phyloP scores from a whole-genome alignment of 306 rosid species.

The Echinosophora koreensis region DNA sequence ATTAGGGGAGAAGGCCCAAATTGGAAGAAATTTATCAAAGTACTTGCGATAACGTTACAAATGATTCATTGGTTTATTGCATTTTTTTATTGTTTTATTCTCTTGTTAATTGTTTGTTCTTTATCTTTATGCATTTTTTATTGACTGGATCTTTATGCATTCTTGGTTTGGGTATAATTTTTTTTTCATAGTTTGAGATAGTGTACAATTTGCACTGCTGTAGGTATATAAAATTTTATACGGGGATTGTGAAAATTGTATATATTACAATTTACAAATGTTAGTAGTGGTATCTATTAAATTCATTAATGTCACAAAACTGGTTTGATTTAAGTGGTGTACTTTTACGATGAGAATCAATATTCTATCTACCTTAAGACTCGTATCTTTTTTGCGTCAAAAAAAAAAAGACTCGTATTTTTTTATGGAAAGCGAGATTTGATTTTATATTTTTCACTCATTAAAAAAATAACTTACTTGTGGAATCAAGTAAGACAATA shows the following conservation, averaged over 20 bases:
- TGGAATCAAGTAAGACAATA: too few species aligned
- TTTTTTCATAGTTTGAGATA: not conserved
- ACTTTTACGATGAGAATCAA: too few species aligned
- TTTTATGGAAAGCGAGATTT: too few species aligned
- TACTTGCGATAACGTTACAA: not conserved
- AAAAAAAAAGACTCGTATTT: too few species aligned
- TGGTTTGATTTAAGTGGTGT: too few species aligned
- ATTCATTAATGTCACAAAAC: not conserved
- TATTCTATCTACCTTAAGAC: too few species aligned
- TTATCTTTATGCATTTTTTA: not conserved
- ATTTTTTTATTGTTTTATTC: not conserved
- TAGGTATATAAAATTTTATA: not conserved
- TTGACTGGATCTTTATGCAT: not conserved
- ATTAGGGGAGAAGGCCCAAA: not conserved
- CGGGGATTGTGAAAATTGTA: not conserved
- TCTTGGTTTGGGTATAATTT: not conserved
- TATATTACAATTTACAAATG: not conserved
- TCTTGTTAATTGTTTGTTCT: not conserved
- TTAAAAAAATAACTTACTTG: too few species aligned
- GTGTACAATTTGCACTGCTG: not conserved
- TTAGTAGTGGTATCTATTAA: too few species aligned
- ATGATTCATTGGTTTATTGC: slow-evolving; percentile 1
- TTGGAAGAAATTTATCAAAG: not conserved
- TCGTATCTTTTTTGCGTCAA: too few species aligned
- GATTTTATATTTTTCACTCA: too few species aligned